These are phyloP conservation scores for Polyrhizophydium stewartii DNA, from an alignment of 371 early-diverging fungal genomes.

Conservation along the genomic window DNA sequence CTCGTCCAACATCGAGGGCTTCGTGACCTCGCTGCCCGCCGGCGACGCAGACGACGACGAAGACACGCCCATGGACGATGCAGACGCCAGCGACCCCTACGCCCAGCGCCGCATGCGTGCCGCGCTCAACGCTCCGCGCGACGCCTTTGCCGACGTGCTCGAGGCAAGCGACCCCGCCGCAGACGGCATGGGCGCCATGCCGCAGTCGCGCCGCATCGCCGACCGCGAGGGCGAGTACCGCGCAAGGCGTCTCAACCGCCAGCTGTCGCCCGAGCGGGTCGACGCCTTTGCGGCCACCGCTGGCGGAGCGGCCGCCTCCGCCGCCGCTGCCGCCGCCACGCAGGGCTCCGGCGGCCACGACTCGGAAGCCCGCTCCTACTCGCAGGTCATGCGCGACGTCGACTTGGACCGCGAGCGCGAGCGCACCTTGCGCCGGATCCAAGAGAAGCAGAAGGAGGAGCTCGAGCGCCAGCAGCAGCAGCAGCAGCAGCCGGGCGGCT, in stretches of 20 bases:
- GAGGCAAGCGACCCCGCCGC: constrained; percentile 32
- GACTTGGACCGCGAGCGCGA: constrained; percentile 83
- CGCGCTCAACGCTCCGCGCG: constrained; percentile 81
- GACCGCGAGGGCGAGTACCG: constrained; percentile 86
- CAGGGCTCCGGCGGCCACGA: constrained; percentile 27
- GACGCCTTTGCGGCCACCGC: constrained; percentile 68
- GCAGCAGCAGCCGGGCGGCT: no score
- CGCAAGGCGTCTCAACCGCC: constrained; percentile 65
- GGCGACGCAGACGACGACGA: constrained; percentile 58
- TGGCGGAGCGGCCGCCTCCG: constrained; percentile 13
- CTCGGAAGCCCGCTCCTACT: constrained; percentile 66
- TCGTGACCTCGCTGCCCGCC: constrained; percentile 61
- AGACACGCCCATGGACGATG: constrained; percentile 1
- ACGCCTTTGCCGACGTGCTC: constrained; percentile 47
- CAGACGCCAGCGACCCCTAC: no score
- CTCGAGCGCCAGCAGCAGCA: constrained; percentile 11
- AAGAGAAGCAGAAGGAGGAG: constrained; percentile 64
- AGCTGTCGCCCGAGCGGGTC: constrained; percentile 78
- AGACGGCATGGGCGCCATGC: constrained; percentile 68
- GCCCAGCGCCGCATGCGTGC: constrained; percentile 38
- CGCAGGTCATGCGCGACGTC: constrained; percentile 81
- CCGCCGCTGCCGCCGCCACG: constrained; percentile 22
- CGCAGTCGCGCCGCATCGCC: constrained; percentile 61
- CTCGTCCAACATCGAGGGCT: constrained; percentile 65
- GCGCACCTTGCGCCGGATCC: constrained; percentile 60